Conservation (phyloP, 164 flowering plant species). For the Umbellularia californica region DNA sequence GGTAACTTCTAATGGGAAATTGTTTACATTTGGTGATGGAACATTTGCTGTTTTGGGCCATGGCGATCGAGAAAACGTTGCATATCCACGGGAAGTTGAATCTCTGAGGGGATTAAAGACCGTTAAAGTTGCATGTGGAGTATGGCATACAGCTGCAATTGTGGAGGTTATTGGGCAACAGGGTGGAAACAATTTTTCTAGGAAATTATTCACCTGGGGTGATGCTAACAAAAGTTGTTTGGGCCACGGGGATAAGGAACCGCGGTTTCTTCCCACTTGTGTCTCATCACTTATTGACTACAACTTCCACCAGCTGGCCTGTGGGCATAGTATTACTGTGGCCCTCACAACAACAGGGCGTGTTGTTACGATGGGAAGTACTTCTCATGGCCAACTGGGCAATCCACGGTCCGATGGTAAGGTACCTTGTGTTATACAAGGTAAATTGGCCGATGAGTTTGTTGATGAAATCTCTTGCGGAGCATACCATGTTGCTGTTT, state of each 20-base stretch:
- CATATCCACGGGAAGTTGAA: constrained; percentile 66
- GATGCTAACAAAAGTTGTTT: constrained; percentile 73
- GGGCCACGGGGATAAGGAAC: constrained; percentile 79
- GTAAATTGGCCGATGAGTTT: constrained; percentile 59
- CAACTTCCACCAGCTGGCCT: constrained; percentile 68
- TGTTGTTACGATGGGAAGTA: constrained; percentile 72
- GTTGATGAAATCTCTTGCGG: constrained; percentile 81
- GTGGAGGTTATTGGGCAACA: constrained; percentile 56
- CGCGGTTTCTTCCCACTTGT: constrained; percentile 58
- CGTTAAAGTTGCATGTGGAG: constrained; percentile 73
- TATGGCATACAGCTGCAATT: constrained; percentile 86
- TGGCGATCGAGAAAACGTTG: constrained; percentile 59
- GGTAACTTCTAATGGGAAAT: constrained; percentile 50
- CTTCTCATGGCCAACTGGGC: constrained; percentile 69
- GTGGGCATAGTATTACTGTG: constrained; percentile 69
- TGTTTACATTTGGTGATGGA: constrained; percentile 87
- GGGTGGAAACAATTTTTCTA: constrained; percentile 30
- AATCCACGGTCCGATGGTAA: constrained; percentile 59
- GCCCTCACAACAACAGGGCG: constrained; percentile 75
- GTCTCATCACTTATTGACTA: constrained; percentile 60
- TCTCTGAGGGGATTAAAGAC: constrained; percentile 50
- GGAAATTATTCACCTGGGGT: constrained; percentile 89
- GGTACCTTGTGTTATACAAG: constrained; percentile 67
- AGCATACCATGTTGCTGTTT: constrained; percentile 63
- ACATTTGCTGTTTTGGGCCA: constrained; percentile 84